Evolutionary conservation across 352 stramenopile genomes (phyloP), one percentile per base, ranked within the genome.

Genomic region (Globisporangium solare): DNA sequence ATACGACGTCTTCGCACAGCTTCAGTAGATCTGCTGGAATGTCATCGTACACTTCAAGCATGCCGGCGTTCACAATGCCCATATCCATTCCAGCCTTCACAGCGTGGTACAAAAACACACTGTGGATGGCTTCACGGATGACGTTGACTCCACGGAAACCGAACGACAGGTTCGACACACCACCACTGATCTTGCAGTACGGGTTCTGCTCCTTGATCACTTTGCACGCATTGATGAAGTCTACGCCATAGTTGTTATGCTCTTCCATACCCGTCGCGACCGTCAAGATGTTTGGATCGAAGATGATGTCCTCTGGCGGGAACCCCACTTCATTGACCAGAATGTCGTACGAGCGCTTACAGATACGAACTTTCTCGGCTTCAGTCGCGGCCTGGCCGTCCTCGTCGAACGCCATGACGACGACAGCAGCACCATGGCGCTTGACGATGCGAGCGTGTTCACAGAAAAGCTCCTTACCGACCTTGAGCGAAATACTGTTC

Each of bases 401-500:
- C 69, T 99, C 95, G 64, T 99, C 96, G 63, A 99, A 99, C 10
- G 96, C 96, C 96, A 99, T 99, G 46, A 98, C 94, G 15, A 98
- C 95, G 2, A 98, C 88, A 14, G 96, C 96, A 37, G 91, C 92
- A 49, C 96, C 96, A 64, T 98, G 90, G 55, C 94, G 96, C 66
- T 97, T 97, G 32, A 98, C 74, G 58, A 98, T 82, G 17, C 84
- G 96, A 1, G 95, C 96, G 13, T 99, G 94, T 48, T 97, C 76
- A 54, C 86, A 96, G 74, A 99, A 99, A 24, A 97, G 67, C 47
- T 97, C 91, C 67, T 98, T 94, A 24, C 96, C 96, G 48, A 98
- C 95, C 74, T 99, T 98, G 60, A 98, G 86, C 12, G 89, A 98
- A 54, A 99, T 99, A 56, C 86, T 97, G 74, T 99, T 99, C 17